Evolutionary conservation across 2,329 filamentous ascomycete genomes (phyloP), one percentile per base, ranked within the genome.

Genomic region (Epichloe gansuensis): DNA sequence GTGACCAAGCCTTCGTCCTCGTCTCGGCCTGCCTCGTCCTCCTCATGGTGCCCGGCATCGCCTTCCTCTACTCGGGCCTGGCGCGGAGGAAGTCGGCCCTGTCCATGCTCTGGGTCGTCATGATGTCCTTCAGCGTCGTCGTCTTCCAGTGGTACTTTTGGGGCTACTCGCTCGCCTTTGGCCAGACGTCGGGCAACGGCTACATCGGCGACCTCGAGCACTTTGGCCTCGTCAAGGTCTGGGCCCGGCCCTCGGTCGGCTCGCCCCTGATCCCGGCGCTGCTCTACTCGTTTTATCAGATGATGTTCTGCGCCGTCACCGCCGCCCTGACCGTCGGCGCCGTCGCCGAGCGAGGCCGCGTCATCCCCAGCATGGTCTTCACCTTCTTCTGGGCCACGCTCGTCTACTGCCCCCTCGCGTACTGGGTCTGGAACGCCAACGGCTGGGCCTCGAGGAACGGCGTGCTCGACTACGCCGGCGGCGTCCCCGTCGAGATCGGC

Each of bases 111-210:
- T 97, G 90, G 89, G 89, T 91, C 13, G 89, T 86, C 72, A 94
- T 98, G 87, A 91, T 86, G 68, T 93, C 89, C 46, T 86, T 86
- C 66, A 90, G 87, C 47, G 83, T 97, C 65, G 78, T 96, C 67
- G 85, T 87, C 52, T 96, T 98, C 74, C 93, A 98, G 73, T 98
- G 93, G 93, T 97, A 96, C 65, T 96, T 98, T 69, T 97, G 93
- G 91, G 93, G 93, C 39, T 98, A 95, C 70, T 95, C 91, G 13
- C 76, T 98, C 55, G 90, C 91, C 50, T 96, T 97, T 71, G 93
- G 87, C 63, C 76, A 79, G 43, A 82, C 81, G 13, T 87, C 84
- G 4, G 89, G 80, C 59, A 96, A 87, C 71, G 85, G 87, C 50
- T 97, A 87, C 72, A 97, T 98, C 64, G 93, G 93, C 51, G 82